These are phyloP conservation scores for Macrotyloma uniflorum DNA, from an alignment of 306 rosid genomes.

Conservation along the genomic window DNA sequence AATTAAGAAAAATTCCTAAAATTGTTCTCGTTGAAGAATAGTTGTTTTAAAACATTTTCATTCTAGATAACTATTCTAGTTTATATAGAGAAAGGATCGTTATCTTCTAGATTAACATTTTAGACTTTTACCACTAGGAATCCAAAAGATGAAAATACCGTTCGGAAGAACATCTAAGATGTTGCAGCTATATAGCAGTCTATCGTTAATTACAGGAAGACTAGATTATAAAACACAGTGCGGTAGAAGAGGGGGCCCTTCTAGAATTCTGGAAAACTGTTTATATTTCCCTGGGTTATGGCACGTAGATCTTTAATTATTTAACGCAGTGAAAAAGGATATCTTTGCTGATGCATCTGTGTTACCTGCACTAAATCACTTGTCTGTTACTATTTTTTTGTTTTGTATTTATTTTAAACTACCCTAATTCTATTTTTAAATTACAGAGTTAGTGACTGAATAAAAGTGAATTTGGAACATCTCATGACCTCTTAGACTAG, in stretches of 20 bases:
- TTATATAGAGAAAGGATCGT: neutral
- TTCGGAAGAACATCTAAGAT: neutral
- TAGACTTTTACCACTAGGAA: conserved; percentile 3
- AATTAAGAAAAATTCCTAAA: no score
- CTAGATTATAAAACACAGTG: conserved; percentile 11
- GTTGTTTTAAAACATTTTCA: neutral
- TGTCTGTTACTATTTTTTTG: conserved; percentile 11
- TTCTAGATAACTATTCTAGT: no score
- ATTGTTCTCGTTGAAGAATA: neutral
- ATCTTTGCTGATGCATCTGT: neutral
- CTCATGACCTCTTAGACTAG: neutral
- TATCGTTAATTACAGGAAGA: conserved; percentile 9
- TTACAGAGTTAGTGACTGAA: neutral
- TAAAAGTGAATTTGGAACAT: neutral
- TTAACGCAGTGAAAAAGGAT: conserved; percentile 2
- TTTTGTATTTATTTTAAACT: neutral
- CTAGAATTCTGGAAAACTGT: neutral
- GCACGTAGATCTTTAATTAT: conserved; percentile 1
- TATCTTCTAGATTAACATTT: neutral
- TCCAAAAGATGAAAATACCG: neutral
- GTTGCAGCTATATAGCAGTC: neutral
- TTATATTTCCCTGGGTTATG: neutral
- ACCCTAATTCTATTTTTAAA: neutral
- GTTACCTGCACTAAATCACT: neutral
- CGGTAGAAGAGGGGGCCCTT: neutral